phyloP scores from a whole-genome alignment of 2,329 filamentous ascomycete species.

The Simplicillium aogashimaense region DNA sequence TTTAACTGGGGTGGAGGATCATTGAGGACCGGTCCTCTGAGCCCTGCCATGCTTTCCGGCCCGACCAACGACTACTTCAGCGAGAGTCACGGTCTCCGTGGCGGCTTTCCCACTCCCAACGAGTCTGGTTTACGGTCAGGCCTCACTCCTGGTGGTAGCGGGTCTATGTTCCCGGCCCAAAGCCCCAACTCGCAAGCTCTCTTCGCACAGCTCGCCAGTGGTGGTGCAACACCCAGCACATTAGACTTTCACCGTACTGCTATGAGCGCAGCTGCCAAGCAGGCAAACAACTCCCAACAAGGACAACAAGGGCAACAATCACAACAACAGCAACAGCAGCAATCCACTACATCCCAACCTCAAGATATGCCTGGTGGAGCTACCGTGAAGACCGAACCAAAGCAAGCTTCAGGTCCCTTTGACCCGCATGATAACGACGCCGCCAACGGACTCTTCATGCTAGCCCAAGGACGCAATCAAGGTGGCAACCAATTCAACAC shows the following conservation, averaged over 20 bases:
- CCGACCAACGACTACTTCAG: conserved; percentile 80
- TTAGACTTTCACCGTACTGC: conserved; percentile 93
- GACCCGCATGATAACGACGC: conserved; percentile 91
- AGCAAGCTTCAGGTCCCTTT: conserved; percentile 54
- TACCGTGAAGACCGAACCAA: conserved; percentile 36
- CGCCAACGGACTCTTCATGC: conserved; percentile 85
- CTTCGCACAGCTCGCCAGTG: conserved; percentile 68
- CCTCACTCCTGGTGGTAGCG: conserved; percentile 85
- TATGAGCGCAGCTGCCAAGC: conserved; percentile 64
- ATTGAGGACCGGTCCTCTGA: conserved; percentile 82
- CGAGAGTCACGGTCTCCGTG: conserved; percentile 66
- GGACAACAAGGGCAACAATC: too few relatives aligned
- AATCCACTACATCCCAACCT: conserved; percentile 40
- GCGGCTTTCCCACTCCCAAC: conserved; percentile 89
- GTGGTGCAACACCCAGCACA: conserved; percentile 79
- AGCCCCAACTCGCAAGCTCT: conserved; percentile 80
- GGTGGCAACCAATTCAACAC: conserved; percentile 44
- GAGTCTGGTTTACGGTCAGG: conserved; percentile 89
- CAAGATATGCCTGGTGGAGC: conserved; percentile 36
- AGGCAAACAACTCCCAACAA: conserved; percentile 19
- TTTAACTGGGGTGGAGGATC: conserved; percentile 78
- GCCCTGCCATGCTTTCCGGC: conserved; percentile 93
- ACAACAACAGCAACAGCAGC: not conserved
- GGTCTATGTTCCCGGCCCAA: conserved; percentile 92
- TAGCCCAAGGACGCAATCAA: conserved; percentile 67